phyloP scores from a whole-genome alignment of 2,329 filamentous ascomycete genomes.

The Colletotrichum lentis region DNA sequence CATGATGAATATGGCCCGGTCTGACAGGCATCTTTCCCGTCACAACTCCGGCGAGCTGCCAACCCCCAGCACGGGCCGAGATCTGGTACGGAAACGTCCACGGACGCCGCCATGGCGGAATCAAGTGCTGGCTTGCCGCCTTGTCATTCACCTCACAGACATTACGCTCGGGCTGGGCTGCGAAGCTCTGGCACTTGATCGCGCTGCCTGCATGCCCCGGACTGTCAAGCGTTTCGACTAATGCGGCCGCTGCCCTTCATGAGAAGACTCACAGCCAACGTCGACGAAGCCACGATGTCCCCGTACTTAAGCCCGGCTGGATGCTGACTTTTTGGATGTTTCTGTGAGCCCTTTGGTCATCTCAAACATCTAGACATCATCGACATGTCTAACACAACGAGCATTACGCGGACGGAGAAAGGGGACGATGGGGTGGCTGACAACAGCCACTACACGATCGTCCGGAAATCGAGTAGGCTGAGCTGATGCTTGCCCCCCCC shows the following conservation, averaged over 20 bases:
- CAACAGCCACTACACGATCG: slow-evolving; percentile 13
- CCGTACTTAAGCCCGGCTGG: not conserved
- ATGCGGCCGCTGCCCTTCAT: not conserved
- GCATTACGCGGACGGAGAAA: not conserved
- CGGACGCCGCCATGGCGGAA: not conserved
- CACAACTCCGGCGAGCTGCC: not conserved
- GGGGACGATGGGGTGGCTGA: not conserved
- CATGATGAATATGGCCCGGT: not conserved
- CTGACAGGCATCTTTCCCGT: not conserved
- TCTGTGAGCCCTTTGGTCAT: not conserved
- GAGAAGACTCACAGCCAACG: not conserved
- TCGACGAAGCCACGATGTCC: too few relatives aligned
- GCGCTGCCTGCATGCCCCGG: not conserved
- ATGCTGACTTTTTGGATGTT: not conserved
- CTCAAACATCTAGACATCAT: not conserved
- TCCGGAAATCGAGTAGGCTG: slow-evolving; percentile 17
- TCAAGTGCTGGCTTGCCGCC: not conserved
- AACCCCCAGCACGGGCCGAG: not conserved
- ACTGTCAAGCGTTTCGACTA: slow-evolving; percentile 1
- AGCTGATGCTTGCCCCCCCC: not conserved
- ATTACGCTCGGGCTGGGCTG: not conserved
- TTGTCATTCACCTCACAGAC: slow-evolving; percentile 7
- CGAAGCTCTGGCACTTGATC: not conserved
- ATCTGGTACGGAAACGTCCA: not conserved
- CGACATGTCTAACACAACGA: not conserved